Conservation (phyloP, 202 grass and related monocot genomes). For the Saccharum hybrid region DNA sequence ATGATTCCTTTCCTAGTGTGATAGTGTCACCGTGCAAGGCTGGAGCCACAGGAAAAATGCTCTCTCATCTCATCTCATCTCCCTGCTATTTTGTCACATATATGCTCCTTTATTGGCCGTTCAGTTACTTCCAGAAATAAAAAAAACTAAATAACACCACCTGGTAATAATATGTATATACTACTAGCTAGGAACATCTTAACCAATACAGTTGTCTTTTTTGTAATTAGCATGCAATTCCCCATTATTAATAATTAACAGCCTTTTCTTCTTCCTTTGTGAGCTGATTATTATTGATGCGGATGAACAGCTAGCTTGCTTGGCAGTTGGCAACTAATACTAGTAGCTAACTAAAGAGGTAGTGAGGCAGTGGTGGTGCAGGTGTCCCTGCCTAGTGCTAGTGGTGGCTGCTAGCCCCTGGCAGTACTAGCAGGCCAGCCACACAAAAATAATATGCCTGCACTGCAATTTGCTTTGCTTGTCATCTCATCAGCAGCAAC, state of each 20-base stretch:
- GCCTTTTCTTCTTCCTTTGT: neutral
- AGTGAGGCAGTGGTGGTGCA: constrained; percentile 56
- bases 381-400: constrained; percentile 27
- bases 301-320: constrained; percentile 46
- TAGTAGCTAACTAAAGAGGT: constrained; percentile 35
- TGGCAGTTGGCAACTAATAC: constrained; percentile 53
- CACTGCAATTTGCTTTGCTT: constrained; percentile 24
- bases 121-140: neutral
- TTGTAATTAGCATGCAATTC: constrained; percentile 20
- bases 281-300: neutral
- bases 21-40: constrained; percentile 53
- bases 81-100: neutral
- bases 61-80: neutral
- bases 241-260: neutral
- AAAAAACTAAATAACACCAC: neutral
- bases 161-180: neutral
- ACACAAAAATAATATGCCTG: constrained; percentile 31
- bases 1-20: constrained; percentile 60
- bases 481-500: neutral
- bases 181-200: neutral
- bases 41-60: constrained; percentile 42
- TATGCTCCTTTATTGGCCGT: neutral
- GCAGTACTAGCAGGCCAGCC: constrained; percentile 13
- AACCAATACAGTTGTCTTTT: neutral
- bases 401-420: neutral